Evolutionary conservation across 2,329 filamentous ascomycete genomes (phyloP), one percentile per base, ranked within the genome.

Genomic region (Nemania sp.): DNA sequence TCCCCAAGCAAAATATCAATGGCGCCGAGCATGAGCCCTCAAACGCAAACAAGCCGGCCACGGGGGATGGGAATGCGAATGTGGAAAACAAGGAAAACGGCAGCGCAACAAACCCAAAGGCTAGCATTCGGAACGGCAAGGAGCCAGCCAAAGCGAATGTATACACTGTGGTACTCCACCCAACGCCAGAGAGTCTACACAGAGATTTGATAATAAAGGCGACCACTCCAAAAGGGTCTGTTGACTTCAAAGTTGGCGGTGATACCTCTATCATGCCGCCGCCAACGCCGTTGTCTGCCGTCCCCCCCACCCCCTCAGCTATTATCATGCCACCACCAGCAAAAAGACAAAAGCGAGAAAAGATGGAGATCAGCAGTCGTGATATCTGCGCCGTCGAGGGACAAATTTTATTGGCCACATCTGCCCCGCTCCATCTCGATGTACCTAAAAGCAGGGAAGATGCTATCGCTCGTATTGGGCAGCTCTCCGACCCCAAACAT

Each of bases 81-180:
- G n/a, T n/a, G n/a, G n/a, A n/a, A n/a, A 80, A 86, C 57, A 87
- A 87, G 70, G 86, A 88, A 65, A 86, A 82, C 64, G 83, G 83
- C 76, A 79, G 81, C 3, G 80, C 83, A 3, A 80, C 82, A 11
- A 80, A 77, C 32, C 77, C 82, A 54, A 79, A 79, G 5, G 65
- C 71, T 1, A 81, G 84, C 39, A 74, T 71, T 1, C 77, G 79
- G 46, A 80, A 80, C 64, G 75, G 66, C 62, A 81, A 81, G 58
- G 67, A 67, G 32, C 76, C 79, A 12, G 73, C 78, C 2, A 90
- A 90, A 64, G 84, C 87, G 2, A 89, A 83, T 64, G 79, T 94
- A 13, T 87, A 82, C 65, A 97, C 92, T 0, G 83, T 90, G 2
- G 94, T 98, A 5, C 82, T 99, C 15, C 90, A 92, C 62, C 92